Conservation (phyloP, 192 early-diverging fungal species). For the Podila verticillata region DNA sequence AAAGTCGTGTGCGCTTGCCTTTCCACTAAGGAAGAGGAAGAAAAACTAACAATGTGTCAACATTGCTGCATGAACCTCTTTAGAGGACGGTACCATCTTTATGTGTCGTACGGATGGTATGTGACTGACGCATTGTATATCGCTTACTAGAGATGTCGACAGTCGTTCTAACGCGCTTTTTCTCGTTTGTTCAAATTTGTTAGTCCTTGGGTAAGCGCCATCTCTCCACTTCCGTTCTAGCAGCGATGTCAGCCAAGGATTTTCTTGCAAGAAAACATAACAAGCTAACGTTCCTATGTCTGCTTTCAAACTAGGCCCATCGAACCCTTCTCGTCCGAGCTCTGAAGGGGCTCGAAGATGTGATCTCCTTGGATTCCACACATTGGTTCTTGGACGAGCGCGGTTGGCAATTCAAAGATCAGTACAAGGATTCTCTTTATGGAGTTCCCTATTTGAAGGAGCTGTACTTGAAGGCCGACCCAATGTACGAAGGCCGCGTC, state of each 20-base stretch:
- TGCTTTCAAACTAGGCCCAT: conserved; percentile 72
- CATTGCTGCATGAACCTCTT: no score
- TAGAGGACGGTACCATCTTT: not conserved
- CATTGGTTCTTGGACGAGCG: conserved; percentile 80
- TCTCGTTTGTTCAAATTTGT: conserved; percentile 1
- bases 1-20: not conserved
- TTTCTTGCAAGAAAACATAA: conserved; percentile 7
- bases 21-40: no score
- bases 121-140: not conserved
- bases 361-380: conserved; percentile 87
- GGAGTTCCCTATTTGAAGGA: conserved; percentile 81
- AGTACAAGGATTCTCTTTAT: conserved; percentile 81
- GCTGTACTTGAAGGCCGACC: conserved; percentile 91
- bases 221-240: no score
- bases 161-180: not conserved
- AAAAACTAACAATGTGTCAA: no score
- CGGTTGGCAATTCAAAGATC: conserved; percentile 85
- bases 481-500: conserved; percentile 78
- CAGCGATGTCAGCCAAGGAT: no score
- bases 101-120: not conserved
- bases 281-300: conserved; percentile 34
- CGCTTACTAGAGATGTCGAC: not conserved
- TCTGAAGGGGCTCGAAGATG: conserved; percentile 88
- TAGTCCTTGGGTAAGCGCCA: no score
- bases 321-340: conserved; percentile 86